These are phyloP conservation scores for Coelastrella sp. DNA, from an alignment of 139 green algal genomes.

Conservation along the genomic window DNA sequence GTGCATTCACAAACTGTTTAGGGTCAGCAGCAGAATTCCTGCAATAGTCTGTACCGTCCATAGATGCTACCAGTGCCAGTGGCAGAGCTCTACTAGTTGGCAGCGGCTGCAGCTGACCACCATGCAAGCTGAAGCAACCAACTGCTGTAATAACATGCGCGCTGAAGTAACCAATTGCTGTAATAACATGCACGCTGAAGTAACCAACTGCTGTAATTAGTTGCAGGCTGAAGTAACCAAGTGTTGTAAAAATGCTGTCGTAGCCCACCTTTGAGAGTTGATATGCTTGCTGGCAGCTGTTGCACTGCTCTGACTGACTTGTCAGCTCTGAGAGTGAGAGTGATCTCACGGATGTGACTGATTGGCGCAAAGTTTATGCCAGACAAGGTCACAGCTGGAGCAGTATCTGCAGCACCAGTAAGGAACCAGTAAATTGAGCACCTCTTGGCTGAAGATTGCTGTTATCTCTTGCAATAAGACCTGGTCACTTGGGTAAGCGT, in stretches of 20 bases:
- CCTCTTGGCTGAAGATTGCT: no score
- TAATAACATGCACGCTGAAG: not conserved
- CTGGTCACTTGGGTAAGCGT: no score
- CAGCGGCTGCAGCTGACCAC: no score
- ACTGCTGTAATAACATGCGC: no score
- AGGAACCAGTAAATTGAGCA: not conserved
- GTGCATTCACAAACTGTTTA: no score
- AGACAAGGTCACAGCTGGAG: not conserved
- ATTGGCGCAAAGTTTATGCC: constrained; percentile 33
- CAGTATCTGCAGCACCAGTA: not conserved
- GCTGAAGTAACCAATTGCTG: no score
- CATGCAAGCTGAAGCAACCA: no score
- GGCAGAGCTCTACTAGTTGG: no score
- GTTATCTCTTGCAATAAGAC: no score
- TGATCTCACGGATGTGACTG: constrained; percentile 28
- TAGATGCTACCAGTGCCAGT: no score
- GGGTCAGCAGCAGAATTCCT: no score
- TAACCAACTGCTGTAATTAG: not conserved
- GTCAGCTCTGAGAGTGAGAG: constrained; percentile 39
- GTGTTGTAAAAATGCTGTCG: not conserved
- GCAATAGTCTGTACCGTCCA: no score
- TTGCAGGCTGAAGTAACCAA: not conserved
- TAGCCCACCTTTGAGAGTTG: not conserved
- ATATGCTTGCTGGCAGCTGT: constrained; percentile 11
- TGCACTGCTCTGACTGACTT: constrained; percentile 25